Percentiles rank a stretch among this genome's conserved stretches.
Conservation (phyloP, 768 basidiomycete genomes). For the Kwoniella dejecticola region DNA sequence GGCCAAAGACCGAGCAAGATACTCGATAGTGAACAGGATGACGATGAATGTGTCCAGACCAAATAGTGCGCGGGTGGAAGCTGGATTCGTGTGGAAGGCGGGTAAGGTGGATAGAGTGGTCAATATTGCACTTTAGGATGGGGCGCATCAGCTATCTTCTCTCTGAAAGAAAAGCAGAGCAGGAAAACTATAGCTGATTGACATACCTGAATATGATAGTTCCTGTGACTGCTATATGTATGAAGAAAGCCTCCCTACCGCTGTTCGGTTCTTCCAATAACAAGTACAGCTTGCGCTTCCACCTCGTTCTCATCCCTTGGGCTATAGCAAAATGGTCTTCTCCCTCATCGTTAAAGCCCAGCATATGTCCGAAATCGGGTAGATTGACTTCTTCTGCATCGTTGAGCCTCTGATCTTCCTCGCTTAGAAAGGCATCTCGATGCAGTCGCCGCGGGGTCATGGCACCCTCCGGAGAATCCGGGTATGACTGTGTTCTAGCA, state of each 20-base stretch:
- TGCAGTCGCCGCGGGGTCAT: constrained; percentile 20
- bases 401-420: constrained; percentile 19
- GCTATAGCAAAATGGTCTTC: constrained; percentile 53
- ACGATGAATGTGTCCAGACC: constrained; percentile 84
- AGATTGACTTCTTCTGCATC: constrained; percentile 46
- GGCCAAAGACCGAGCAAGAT: constrained; percentile 59
- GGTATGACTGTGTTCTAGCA: constrained; percentile 15
- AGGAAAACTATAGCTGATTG: neutral
- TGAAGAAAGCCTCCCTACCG: constrained; percentile 71
- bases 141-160: neutral
- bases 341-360: constrained; percentile 50
- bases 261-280: constrained; percentile 80
- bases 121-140: constrained; percentile 48
- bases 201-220: constrained; percentile 65
- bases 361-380: constrained; percentile 51
- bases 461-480: constrained; percentile 25
- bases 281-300: constrained; percentile 69
- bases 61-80: constrained; percentile 74
- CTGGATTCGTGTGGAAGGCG: constrained; percentile 56
- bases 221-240: constrained; percentile 71
- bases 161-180: too few relatives aligned
- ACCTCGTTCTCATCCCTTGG: constrained; percentile 51
- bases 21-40: constrained; percentile 83
- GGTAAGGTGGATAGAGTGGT: constrained; percentile 56
- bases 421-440: constrained; percentile 23